Conservation (phyloP, 495 filamentous ascomycete species). For the Penicillium herquei region DNA sequence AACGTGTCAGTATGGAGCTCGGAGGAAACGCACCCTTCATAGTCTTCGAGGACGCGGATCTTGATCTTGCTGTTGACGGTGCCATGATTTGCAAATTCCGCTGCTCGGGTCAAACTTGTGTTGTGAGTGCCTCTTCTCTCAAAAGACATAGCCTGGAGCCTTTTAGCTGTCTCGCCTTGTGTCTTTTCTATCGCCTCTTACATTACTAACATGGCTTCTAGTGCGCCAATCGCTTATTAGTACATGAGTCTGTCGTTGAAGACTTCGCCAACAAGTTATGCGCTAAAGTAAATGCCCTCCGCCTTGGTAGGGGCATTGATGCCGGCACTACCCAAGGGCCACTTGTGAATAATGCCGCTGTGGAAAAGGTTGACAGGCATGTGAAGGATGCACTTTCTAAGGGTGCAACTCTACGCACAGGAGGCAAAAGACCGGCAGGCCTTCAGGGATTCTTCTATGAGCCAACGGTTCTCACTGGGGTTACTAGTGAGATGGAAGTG, state of each 20-base stretch:
- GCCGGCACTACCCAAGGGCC: conserved; percentile 75
- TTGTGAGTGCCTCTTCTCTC: no score
- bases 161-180: no score
- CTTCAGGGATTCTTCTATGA: conserved; percentile 79
- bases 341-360: conserved; percentile 73
- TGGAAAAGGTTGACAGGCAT: conserved; percentile 74
- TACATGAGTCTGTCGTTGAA: conserved; percentile 78
- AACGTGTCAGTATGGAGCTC: neutral
- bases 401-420: conserved; percentile 68
- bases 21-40: conserved; percentile 94
- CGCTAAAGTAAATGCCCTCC: conserved; percentile 73
- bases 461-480: conserved; percentile 76
- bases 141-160: no score
- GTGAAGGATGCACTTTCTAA: conserved; percentile 73
- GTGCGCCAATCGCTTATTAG: conserved; percentile 78
- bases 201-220: neutral
- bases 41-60: conserved; percentile 81
- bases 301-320: conserved; percentile 73
- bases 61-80: conserved; percentile 73
- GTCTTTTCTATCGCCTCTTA: no score
- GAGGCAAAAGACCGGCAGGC: conserved; percentile 64
- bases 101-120: conserved; percentile 84
- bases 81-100: conserved; percentile 81
- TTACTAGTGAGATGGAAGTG: conserved; percentile 76
- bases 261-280: conserved; percentile 68